Percentiles rank a stretch among this genome's conserved stretches.
Evolutionary conservation across 257 asterid species (phyloP).

Genomic region (Fraxinus pennsylvanica): DNA sequence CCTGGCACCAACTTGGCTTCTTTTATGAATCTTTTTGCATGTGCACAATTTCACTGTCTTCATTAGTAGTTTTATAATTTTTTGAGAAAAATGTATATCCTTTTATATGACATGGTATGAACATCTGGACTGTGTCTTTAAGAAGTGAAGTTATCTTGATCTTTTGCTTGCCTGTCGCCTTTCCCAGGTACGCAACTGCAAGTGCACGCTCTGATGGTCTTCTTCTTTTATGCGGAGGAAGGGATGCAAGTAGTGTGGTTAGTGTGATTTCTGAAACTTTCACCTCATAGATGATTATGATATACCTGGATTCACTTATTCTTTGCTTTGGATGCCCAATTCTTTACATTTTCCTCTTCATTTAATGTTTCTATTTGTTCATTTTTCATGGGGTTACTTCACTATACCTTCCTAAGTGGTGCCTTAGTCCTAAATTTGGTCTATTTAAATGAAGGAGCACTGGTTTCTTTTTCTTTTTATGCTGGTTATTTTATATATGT

Average conservation of each 20-base stretch:
- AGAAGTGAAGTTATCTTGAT: slow-evolving; percentile 15
- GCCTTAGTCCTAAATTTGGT: slow-evolving; percentile 3
- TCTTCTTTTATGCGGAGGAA: slow-evolving; percentile 97
- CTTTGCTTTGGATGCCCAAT: slow-evolving; percentile 13
- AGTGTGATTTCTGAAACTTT: slow-evolving; percentile 26
- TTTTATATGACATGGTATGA: not conserved
- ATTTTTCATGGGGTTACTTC: slow-evolving; percentile 6
- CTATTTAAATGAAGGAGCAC: not conserved
- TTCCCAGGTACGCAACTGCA: slow-evolving; percentile 93
- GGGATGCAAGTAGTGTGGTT: slow-evolving; percentile 97
- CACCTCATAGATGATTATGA: slow-evolving; percentile 17
- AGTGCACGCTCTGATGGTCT: slow-evolving; percentile 99
- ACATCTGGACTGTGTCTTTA: not conserved
- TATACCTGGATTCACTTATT: slow-evolving; percentile 1
- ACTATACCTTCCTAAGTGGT: not conserved
- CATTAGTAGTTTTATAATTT: not conserved
- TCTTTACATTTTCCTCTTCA: not conserved
- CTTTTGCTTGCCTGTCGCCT: slow-evolving; percentile 19
- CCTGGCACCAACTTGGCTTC: slow-evolving; percentile 7
- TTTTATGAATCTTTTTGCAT: not conserved
- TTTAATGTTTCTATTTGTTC: not conserved
- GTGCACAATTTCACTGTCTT: not conserved
- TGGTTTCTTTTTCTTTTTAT: slow-evolving; percentile 18
- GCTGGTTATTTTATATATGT: not conserved
- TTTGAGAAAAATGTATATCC: not conserved